Base-by-base conservation (phyloP, 768 basidiomycete genomes). In the Trametes meyenii region DNA sequence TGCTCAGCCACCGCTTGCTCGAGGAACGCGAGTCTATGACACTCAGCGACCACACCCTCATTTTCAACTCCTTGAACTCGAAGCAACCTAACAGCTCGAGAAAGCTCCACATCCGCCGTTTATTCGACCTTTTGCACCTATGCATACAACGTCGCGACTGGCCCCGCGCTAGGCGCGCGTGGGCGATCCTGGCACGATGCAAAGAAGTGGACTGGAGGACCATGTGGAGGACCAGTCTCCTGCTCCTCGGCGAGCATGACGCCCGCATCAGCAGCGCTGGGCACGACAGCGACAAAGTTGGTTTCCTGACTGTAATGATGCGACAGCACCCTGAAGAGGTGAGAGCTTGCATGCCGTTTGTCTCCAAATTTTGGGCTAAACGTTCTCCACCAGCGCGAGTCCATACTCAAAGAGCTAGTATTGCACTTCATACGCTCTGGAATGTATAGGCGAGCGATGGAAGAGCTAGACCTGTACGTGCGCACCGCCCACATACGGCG, bases 391-490 rank as follows among this genome's bases (percentile, higher is more conserved):
- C 67, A 96, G 94, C 85, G 84, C 67, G 89, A 92, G 73, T 64
- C 74, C 24, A 85, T 96, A 43, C 77, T 97, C 11, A 84, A 85
- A 66, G 93, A 96, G 69, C 74, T 96, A 3, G 76, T 90, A 11
- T 79, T 94, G 24, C 79, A 84, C 35, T 77, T 94, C 21, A 84
- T 94, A 58, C 66, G 81, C 19, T 72, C 79, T 19, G 81, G 78
- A 5, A 80, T 79, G 68, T 79, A 89, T 67, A 79, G 80, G 58
- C 85, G 88, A 55, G 95, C 94, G 1, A 75, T 94, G 56, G 89
- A 93, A 62, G 92, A 97, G 70, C 76, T 96, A 13, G 92, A 95
- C 70, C 80, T 95, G 92, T 94, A 74, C 65, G 84, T 74, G 17
- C 17, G 29, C 45, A 52, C 43, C 36, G 43, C 35, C 50, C 50